Percentiles rank a stretch among this genome's conserved stretches.
phyloP scores from a whole-genome alignment of 768 basidiomycete species.

The Crepidotus variabilis region DNA sequence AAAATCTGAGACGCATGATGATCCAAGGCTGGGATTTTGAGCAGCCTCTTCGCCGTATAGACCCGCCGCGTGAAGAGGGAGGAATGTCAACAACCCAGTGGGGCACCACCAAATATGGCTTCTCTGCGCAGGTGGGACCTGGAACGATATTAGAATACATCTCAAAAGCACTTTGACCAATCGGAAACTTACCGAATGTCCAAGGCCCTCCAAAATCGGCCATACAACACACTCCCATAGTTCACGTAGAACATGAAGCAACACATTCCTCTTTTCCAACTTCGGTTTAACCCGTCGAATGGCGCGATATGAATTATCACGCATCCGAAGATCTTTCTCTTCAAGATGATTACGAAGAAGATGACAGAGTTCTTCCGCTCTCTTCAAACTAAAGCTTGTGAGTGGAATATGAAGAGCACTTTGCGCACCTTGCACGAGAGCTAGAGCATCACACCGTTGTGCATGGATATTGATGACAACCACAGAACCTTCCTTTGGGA shows the following conservation, averaged over 20 bases:
- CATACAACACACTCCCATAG: not conserved
- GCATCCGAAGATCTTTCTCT: not conserved
- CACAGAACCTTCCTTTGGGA: slow-evolving; percentile 12
- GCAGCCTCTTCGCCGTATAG: slow-evolving; percentile 7
- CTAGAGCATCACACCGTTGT: slow-evolving; percentile 18
- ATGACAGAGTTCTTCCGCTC: not conserved
- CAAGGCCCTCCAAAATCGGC: not conserved
- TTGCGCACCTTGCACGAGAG: slow-evolving; percentile 2
- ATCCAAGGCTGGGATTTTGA: not conserved
- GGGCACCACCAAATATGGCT: slow-evolving; percentile 23
- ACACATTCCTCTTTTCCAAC: not conserved
- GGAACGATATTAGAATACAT: not conserved
- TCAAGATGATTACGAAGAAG: not conserved
- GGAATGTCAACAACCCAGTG: slow-evolving; percentile 21
- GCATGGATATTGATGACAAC: slow-evolving; percentile 15
- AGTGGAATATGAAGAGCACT: slow-evolving; percentile 10
- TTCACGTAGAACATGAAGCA: not conserved
- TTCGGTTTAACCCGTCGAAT: not conserved
- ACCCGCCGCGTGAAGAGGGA: slow-evolving; percentile 31
- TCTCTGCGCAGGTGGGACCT: not conserved
- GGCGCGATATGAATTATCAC: not conserved
- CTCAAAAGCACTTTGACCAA: not conserved
- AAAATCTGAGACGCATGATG: slow-evolving; percentile 8
- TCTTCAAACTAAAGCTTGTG: slow-evolving; percentile 2
- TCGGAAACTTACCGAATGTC: not conserved